phyloP scores from a whole-genome alignment of 768 basidiomycete species.

The Termitomyces bulborhizus region DNA sequence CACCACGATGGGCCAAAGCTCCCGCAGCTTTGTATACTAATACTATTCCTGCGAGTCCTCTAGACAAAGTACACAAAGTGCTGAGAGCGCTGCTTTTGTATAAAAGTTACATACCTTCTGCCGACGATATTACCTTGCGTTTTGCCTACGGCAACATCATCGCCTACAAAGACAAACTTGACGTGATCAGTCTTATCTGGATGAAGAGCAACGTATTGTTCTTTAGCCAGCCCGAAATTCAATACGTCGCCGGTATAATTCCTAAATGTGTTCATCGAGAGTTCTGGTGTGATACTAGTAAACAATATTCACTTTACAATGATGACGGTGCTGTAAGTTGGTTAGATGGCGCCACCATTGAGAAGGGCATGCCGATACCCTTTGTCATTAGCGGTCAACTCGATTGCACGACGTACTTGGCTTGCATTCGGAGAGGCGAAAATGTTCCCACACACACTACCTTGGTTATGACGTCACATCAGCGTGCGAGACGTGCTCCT shows the following conservation, averaged over 20 bases:
- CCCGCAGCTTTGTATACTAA: constrained; percentile 91
- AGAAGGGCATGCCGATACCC: constrained; percentile 39
- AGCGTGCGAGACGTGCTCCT: not conserved
- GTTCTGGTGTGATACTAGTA: not conserved
- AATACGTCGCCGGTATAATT: constrained; percentile 90
- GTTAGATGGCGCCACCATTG: not conserved
- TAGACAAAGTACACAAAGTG: constrained; percentile 18
- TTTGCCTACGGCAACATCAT: constrained; percentile 84
- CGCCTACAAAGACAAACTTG: constrained; percentile 79
- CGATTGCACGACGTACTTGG: constrained; percentile 79
- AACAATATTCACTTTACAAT: constrained; percentile 60
- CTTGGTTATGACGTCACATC: constrained; percentile 16
- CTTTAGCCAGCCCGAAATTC: constrained; percentile 87
- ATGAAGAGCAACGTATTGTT: constrained; percentile 69
- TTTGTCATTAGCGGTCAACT: constrained; percentile 64
- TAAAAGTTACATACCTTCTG: constrained; percentile 42
- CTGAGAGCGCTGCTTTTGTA: not conserved
- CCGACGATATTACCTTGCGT: constrained; percentile 83
- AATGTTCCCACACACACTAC: constrained; percentile 79
- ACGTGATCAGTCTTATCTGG: constrained; percentile 62
- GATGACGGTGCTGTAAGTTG: constrained; percentile 58
- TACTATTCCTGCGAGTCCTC: constrained; percentile 77
- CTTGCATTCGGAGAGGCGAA: constrained; percentile 88
- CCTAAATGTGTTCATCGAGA: constrained; percentile 26
- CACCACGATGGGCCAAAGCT: constrained; percentile 67